These are phyloP conservation scores for Pythium brachiatum DNA, from an alignment of 352 stramenopile species.

Conservation along the genomic window DNA sequence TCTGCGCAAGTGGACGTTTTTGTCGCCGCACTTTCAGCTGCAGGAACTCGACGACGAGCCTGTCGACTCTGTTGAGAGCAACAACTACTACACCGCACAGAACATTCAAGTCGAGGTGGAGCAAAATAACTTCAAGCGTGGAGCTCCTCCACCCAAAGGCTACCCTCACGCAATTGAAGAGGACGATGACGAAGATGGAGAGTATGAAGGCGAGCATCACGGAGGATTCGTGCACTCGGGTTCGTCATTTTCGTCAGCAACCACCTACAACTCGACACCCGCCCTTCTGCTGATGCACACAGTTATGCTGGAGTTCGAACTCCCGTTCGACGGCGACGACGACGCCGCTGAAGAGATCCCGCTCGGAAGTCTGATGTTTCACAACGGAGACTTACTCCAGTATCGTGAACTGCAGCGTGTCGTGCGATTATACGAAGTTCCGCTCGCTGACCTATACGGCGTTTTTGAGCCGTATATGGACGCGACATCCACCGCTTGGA, in stretches of 20 bases:
- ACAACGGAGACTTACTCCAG: slow-evolving; percentile 83
- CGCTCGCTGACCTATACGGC: slow-evolving; percentile 63
- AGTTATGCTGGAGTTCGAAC: slow-evolving; percentile 80
- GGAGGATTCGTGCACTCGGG: slow-evolving; percentile 22
- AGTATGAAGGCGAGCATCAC: slow-evolving; percentile 28
- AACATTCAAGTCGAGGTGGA: slow-evolving; percentile 83
- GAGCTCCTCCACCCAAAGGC: not conserved
- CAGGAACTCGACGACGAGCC: slow-evolving; percentile 65
- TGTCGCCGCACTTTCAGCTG: slow-evolving; percentile 65
- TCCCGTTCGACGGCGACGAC: slow-evolving; percentile 63
- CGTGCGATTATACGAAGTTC: slow-evolving; percentile 68
- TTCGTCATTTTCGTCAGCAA: slow-evolving; percentile 57
- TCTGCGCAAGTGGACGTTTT: slow-evolving; percentile 81
- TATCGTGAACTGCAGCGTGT: slow-evolving; percentile 78
- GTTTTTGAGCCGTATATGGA: slow-evolving; percentile 78
- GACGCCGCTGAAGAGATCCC: slow-evolving; percentile 64
- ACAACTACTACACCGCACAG: slow-evolving; percentile 83
- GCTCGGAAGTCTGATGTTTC: slow-evolving; percentile 66
- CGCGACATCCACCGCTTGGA: slow-evolving; percentile 40
- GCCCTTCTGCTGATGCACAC: slow-evolving; percentile 81
- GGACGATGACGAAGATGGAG: slow-evolving; percentile 65
- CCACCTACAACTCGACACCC: slow-evolving; percentile 61
- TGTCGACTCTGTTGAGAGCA: slow-evolving; percentile 69
- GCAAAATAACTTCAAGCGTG: slow-evolving; percentile 22
- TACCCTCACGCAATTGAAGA: slow-evolving; percentile 59